A percentile compares a stretch with the other conserved stretches of the same genome.
These are phyloP conservation scores for Hericium erinaceus DNA, from an alignment of 768 basidiomycete species.

Conservation along the genomic window DNA sequence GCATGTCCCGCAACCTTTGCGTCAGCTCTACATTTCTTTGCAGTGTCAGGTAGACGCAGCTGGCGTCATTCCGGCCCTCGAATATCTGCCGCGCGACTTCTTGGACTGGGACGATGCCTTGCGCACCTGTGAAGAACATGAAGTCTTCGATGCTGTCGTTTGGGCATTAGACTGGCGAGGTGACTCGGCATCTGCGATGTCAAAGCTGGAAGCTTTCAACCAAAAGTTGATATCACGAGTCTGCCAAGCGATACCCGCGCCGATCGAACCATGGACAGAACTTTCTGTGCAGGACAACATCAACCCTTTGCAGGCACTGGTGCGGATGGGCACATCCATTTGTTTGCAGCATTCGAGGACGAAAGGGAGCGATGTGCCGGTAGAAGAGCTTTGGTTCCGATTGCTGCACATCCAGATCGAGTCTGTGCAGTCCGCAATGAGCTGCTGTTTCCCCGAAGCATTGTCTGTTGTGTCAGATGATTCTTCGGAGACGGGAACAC, in stretches of 20 bases:
- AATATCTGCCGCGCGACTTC: conserved; percentile 39
- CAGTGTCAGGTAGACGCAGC: conserved; percentile 65
- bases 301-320: conserved; percentile 47
- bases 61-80: conserved; percentile 52
- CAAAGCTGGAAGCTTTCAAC: conserved; percentile 54
- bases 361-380: conserved; percentile 26
- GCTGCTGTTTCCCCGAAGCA: conserved; percentile 23
- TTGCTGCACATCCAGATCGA: conserved; percentile 76
- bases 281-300: conserved; percentile 26
- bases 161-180: conserved; percentile 70
- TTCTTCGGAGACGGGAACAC: conserved; percentile 12
- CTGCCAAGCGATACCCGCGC: conserved; percentile 25
- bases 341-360: conserved; percentile 58
- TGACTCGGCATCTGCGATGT: conserved; percentile 53
- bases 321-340: conserved; percentile 51
- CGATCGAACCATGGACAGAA: neutral
- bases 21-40: conserved; percentile 58
- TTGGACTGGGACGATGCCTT: conserved; percentile 51
- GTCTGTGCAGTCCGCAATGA: conserved; percentile 62
- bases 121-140: conserved; percentile 54
- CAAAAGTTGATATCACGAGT: conserved; percentile 38
- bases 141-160: conserved; percentile 67
- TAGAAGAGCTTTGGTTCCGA: conserved; percentile 88
- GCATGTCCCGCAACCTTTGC: conserved; percentile 40
- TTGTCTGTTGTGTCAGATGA: conserved; percentile 3